These are phyloP conservation scores for Paraphoma sp. DNA, from an alignment of 2,329 filamentous ascomycete genomes.

Conservation along the genomic window DNA sequence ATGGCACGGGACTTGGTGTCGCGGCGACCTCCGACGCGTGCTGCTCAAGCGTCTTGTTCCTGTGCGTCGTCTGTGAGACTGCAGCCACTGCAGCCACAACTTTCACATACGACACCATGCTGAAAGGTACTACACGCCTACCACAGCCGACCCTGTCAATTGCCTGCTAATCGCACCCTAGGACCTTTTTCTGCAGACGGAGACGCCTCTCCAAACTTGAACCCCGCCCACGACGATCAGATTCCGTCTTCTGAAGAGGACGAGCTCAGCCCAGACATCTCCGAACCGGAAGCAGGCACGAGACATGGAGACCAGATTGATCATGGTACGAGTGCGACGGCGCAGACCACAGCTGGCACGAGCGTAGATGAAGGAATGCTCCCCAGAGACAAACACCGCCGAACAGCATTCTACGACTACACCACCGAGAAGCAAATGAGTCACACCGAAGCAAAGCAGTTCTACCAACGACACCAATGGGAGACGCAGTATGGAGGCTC, in stretches of 20 bases:
- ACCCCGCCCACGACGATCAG: slow-evolving; percentile 39
- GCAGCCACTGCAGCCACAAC: slow-evolving; percentile 14
- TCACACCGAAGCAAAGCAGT: slow-evolving; percentile 91
- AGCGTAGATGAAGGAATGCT: slow-evolving; percentile 47
- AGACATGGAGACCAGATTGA: slow-evolving; percentile 18
- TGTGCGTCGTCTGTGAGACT: slow-evolving; percentile 6
- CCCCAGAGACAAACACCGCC: slow-evolving; percentile 62
- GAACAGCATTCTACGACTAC: slow-evolving; percentile 91
- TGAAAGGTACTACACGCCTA: slow-evolving; percentile 31
- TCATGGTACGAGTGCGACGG: slow-evolving; percentile 25
- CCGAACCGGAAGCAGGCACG: slow-evolving; percentile 31
- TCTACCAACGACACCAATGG: slow-evolving; percentile 88
- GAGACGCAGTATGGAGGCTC: slow-evolving; percentile 58
- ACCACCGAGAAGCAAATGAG: slow-evolving; percentile 93
- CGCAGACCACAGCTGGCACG: slow-evolving; percentile 27
- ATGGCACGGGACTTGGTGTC: neutral
- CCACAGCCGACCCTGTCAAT: neutral
- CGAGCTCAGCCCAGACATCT: slow-evolving; percentile 38
- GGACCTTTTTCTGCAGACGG: slow-evolving; percentile 40
- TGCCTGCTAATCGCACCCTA: slow-evolving; percentile 16
- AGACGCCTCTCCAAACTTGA: slow-evolving; percentile 45
- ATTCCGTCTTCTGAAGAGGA: slow-evolving; percentile 47
- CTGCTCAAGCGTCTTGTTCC: slow-evolving; percentile 4
- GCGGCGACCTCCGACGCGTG: slow-evolving; percentile 11
- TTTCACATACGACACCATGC: slow-evolving; percentile 27